Evolutionary conservation across 306 rosid species (phyloP).

Genomic region (Herpetospermum pedunculosum): DNA sequence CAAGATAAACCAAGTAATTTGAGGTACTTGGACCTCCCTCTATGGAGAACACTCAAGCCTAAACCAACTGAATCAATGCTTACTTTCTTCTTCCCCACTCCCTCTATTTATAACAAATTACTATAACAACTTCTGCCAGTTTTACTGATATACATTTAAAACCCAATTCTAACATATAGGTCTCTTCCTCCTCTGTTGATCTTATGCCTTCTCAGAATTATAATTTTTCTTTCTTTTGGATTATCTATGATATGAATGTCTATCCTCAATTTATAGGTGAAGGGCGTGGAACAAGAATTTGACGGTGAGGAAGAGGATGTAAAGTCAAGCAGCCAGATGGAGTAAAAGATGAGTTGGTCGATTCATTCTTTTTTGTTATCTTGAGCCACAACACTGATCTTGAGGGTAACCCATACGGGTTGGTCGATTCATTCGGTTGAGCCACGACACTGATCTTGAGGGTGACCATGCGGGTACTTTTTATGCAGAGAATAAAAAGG

Average conservation of each 20-base stretch:
- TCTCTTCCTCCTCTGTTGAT: too few relatives aligned
- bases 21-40: too few relatives aligned
- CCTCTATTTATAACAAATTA: too few relatives aligned
- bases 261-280: constrained; percentile 46
- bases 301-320: constrained; percentile 65
- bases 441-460: background rate
- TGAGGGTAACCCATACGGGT: background rate
- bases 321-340: constrained; percentile 33
- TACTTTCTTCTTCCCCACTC: too few relatives aligned
- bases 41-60: too few relatives aligned
- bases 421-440: background rate
- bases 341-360: constrained; percentile 18
- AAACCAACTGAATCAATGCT: too few relatives aligned
- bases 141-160: too few relatives aligned
- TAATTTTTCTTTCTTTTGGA: background rate
- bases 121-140: too few relatives aligned
- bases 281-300: constrained; percentile 77
- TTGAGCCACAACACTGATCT: background rate
- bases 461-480: background rate
- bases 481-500: constrained; percentile 1
- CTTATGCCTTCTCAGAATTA: background rate
- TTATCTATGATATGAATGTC: background rate
- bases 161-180: too few relatives aligned
- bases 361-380: background rate
- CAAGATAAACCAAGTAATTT: too few relatives aligned